Evolutionary conservation across 83 land plant species (phyloP).

Genomic region (Diphasiastrum complanatum): DNA sequence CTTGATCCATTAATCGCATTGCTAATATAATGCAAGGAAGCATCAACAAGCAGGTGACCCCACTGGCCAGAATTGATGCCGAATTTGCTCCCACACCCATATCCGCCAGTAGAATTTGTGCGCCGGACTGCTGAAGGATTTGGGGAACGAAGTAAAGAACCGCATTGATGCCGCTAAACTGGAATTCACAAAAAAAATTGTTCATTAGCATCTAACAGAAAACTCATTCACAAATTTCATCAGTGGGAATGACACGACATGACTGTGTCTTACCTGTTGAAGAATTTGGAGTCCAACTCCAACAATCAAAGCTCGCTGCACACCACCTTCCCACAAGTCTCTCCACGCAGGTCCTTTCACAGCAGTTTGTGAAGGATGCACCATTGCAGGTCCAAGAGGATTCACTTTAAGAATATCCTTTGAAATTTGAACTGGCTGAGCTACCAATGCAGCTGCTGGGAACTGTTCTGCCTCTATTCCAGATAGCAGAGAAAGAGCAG

Average conservation of each 20-base stretch:
- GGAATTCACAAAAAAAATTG: constrained; percentile 15
- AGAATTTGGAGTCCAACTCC: constrained; percentile 64
- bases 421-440: constrained; percentile 59
- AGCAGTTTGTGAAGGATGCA: constrained; percentile 49
- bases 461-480: too few species aligned
- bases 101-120: constrained; percentile 45
- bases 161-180: constrained; percentile 88
- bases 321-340: constrained; percentile 64
- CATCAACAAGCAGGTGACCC: constrained; percentile 64
- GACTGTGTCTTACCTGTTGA: constrained; percentile 56
- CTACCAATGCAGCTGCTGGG: too few species aligned
- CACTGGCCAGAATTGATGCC: constrained; percentile 81
- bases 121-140: constrained; percentile 85
- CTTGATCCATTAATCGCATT: constrained; percentile 82
- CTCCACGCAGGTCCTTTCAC: constrained; percentile 46
- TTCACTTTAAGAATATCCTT: constrained; percentile 55
- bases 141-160: constrained; percentile 91
- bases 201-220: neutral
- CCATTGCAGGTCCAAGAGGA: constrained; percentile 51
- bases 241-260: neutral
- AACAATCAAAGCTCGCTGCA: constrained; percentile 59
- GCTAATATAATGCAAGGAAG: constrained; percentile 79
- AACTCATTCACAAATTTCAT: neutral
- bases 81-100: constrained; percentile 66
- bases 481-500: too few species aligned